These are phyloP conservation scores for Crithidia fasciculata DNA, from an alignment of 208 protist genomes.

Conservation along the genomic window DNA sequence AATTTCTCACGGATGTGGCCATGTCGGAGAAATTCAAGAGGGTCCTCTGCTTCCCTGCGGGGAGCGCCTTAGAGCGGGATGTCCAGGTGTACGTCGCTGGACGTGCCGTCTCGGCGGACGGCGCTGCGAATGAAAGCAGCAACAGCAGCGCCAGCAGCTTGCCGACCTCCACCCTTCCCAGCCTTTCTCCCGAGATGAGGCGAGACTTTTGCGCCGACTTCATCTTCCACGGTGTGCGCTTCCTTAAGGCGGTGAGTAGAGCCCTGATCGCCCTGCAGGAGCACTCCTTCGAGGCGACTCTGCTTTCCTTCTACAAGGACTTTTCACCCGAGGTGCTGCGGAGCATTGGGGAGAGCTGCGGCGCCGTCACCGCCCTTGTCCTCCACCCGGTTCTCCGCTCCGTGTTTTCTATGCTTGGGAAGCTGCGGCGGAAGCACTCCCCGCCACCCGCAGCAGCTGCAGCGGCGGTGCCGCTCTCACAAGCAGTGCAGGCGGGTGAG, in stretches of 20 bases:
- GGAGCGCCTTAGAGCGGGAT: not conserved
- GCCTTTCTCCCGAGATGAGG: not conserved
- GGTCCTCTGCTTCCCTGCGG: not conserved
- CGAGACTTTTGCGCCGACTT: constrained; percentile 13
- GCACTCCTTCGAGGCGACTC: constrained; percentile 3
- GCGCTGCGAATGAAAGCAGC: not conserved
- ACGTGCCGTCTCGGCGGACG: not conserved
- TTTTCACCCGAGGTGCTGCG: constrained; percentile 5
- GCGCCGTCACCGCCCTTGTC: constrained; percentile 9
- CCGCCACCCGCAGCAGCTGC: not conserved
- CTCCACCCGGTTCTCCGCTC: constrained; percentile 10
- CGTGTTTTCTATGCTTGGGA: not conserved
- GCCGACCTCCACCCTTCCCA: not conserved
- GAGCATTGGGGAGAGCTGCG: not conserved
- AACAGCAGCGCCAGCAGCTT: not conserved
- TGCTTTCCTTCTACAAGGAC: not conserved
- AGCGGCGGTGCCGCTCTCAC: not conserved
- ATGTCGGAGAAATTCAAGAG: not conserved
- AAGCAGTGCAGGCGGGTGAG: no score
- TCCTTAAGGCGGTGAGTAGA: not conserved
- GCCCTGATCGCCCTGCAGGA: constrained; percentile 13
- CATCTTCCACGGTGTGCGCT: not conserved
- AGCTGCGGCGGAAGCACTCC: not conserved
- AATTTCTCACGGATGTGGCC: not conserved
- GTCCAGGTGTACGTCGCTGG: not conserved